These are phyloP conservation scores for Pleurotus citrinopileatus DNA, from an alignment of 768 basidiomycete genomes.

Conservation along the genomic window DNA sequence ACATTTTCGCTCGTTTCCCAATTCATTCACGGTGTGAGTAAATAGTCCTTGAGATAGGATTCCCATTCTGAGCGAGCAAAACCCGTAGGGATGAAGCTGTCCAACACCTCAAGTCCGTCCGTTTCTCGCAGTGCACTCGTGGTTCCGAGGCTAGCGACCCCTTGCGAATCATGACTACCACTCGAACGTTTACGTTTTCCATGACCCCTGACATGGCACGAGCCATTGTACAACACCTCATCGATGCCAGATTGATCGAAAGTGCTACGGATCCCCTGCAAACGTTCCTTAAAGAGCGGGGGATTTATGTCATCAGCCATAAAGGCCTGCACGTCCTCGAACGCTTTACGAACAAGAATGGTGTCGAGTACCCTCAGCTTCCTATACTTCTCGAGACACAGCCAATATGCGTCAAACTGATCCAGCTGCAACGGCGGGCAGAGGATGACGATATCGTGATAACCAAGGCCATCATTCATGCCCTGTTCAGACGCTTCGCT, in stretches of 20 bases:
- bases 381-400: constrained; percentile 64
- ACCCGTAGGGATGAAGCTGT: constrained; percentile 7
- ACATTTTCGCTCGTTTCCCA: constrained; percentile 92
- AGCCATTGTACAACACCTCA: constrained; percentile 46
- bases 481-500: constrained; percentile 70
- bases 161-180: constrained; percentile 9
- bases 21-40: constrained; percentile 93
- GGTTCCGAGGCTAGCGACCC: constrained; percentile 8
- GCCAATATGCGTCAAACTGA: constrained; percentile 75
- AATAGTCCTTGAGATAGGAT: constrained; percentile 11
- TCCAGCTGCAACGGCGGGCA: constrained; percentile 71
- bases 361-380: constrained; percentile 35
- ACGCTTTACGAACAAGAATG: constrained; percentile 63
- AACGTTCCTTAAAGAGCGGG: constrained; percentile 61
- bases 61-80: neutral
- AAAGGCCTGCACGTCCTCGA: constrained; percentile 74
- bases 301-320: constrained; percentile 61
- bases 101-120: constrained; percentile 7
- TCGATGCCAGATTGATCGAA: constrained; percentile 68
- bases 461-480: constrained; percentile 63
- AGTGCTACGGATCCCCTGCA: constrained; percentile 58
- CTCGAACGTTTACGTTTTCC: constrained; percentile 9
- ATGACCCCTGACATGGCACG: constrained; percentile 9
- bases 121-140: constrained; percentile 8
- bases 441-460: constrained; percentile 79